Base-by-base conservation (phyloP, 2,329 filamentous ascomycete genomes). In the Emmonsiellopsis sp. region DNA sequence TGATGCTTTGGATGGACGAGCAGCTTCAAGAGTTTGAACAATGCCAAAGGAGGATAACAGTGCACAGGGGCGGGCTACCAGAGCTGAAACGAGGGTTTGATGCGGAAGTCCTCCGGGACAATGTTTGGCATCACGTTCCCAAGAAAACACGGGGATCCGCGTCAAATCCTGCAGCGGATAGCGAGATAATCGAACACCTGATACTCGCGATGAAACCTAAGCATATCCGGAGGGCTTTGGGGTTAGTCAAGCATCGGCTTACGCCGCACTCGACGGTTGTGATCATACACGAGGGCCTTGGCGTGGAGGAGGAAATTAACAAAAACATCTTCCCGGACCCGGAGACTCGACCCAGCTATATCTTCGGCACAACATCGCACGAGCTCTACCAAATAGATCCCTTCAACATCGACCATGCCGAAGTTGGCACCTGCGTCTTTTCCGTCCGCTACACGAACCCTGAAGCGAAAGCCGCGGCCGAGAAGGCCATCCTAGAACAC, bases 261-360 rank as follows among this genome's bases (percentile, higher is more conserved):
- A 77, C 80, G 43, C 73, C 79, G 2, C 73, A 82, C 31, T 89
- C 86, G 1, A 87, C 88, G 0, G 79, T 95, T 7, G 82, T 87
- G 55, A 79, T 95, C 53, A 68, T 94, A 53, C 86, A 89, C 54
- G 87, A 92, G 57, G 89, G 91, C 1, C 81, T 97, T 69, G 92
- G 93, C 0, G 74, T 89, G 1, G 76, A 89, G n/a, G 90, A 97
- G 48, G 79, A 84, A 48, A 77, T 96, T 41, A 89, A 89, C 61
- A 70, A 78, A 35, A 69, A 78, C 9, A 68, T 94, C 31, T 96
- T 95, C 60, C 78, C 81, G 0, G 79, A 91, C 56, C 76, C 80
- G 0, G 66, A 71, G 0, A 75, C 72, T 0, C 79, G 87, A 30
- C 93, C 93, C 2, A 82, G 81, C 53, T 95, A 94, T 61, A 76